Base-by-base conservation (phyloP, 495 filamentous ascomycete genomes). In the Aspergillus kassunensis region DNA sequence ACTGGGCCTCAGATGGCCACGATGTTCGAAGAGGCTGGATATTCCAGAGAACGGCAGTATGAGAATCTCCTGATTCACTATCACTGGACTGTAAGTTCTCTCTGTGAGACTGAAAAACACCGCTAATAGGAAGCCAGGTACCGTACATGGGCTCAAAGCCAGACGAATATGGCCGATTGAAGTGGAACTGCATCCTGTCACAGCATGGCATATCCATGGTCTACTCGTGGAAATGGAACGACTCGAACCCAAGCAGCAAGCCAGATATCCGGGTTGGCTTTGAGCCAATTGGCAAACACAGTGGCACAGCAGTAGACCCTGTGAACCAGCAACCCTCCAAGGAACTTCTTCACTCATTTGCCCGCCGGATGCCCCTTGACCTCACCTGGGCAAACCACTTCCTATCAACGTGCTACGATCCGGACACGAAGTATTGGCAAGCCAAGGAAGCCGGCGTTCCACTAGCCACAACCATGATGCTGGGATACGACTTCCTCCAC, bases 141-240 rank as follows among this genome's bases (percentile, higher is more conserved):
- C 56, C 24, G 0, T 41, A 39, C 36, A 43, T 49, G 54, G 60
- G 49, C 27, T 30, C 42, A 6, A 45, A 40, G 25, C 60, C 50
- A 0, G 18, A 11, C 1, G 10, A 48, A 21, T 51, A 48, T n/a
- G 58, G 56, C n/a, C 5, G 11, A 10, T 24, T 53, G 6, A 47
- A 31, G 44, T 67, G 56, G 56, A 53, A 41, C 21, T 59, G 44
- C 4, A 34, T 60, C 8, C 13, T 67, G n/a, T 25, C 47, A 5
- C n/a, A 27, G 12, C 58, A 67, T 8, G 55, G 59, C 4, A 35
- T 44, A 0, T 51, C 61, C 0, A 52, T 67, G 7, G 62, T 62
- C 37, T 63, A 64, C 33, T 59, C 55, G 4, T 67, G 61, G 64
- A 64, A 61, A 55, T 67, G 64, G 64, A 62, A 62, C 23, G 34